Percentiles rank a stretch among this genome's conserved stretches.
Conservation (phyloP, 306 rosid genomes). For the Datisca glomerata region DNA sequence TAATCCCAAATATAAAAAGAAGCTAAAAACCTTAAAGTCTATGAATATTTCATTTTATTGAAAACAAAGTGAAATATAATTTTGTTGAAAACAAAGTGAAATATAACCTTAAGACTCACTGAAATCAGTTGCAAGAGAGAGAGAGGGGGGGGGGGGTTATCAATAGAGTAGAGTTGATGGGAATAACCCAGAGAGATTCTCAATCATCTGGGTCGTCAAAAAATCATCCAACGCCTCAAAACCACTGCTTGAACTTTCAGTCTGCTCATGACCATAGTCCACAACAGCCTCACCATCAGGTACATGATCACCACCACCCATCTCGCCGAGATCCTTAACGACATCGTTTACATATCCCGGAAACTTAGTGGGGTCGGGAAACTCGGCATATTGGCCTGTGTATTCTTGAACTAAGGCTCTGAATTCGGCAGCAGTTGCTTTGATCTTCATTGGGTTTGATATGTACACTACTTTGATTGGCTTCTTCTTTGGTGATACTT, state of each 20-base stretch:
- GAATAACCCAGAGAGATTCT: slow-evolving; percentile 25
- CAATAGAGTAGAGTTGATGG: slow-evolving; percentile 24
- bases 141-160: too few species aligned
- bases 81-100: too few species aligned
- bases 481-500: slow-evolving; percentile 13
- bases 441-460: slow-evolving; percentile 66
- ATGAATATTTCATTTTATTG: too few species aligned
- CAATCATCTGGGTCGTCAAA: slow-evolving; percentile 46
- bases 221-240: slow-evolving; percentile 35
- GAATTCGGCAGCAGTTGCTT: slow-evolving; percentile 54
- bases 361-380: slow-evolving; percentile 37
- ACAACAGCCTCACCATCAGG: slow-evolving; percentile 10
- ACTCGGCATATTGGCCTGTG: slow-evolving; percentile 60
- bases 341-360: background rate
- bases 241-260: slow-evolving; percentile 12
- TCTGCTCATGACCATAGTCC: slow-evolving; percentile 8
- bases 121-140: too few species aligned
- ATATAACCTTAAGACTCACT: too few species aligned
- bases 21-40: too few species aligned
- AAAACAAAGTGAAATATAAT: too few species aligned
- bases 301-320: background rate
- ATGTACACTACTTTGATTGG: slow-evolving; percentile 63
- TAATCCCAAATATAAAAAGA: too few species aligned
- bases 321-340: background rate
- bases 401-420: slow-evolving; percentile 76